A percentile compares a stretch with the other conserved stretches of the same genome.
Conservation (phyloP, 106 monocot genomes). For the Posidonia australis region DNA sequence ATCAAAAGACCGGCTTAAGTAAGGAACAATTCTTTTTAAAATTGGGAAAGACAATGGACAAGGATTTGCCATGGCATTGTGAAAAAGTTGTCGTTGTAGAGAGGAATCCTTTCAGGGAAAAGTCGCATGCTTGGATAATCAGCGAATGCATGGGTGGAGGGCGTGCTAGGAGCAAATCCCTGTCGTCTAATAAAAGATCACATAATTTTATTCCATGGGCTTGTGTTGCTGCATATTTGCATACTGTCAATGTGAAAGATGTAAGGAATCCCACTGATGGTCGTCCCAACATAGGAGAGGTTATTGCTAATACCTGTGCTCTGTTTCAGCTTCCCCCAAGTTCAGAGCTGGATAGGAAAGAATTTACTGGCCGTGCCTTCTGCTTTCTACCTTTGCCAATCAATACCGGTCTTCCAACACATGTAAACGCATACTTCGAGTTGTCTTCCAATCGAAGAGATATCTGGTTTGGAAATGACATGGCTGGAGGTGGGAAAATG, state of each 20-base stretch:
- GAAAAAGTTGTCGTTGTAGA: conserved; percentile 66
- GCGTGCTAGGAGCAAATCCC: conserved; percentile 52
- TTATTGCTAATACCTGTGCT: conserved; percentile 10
- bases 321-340: conserved; percentile 13
- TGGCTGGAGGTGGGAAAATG: conserved; percentile 86
- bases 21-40: conserved; percentile 69
- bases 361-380: conserved; percentile 72
- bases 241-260: conserved; percentile 32
- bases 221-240: conserved; percentile 74
- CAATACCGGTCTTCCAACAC: conserved; percentile 65
- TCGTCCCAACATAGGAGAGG: conserved; percentile 11
- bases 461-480: conserved; percentile 98
- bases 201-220: conserved; percentile 94
- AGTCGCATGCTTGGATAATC: conserved; percentile 58
- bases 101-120: conserved; percentile 24
- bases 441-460: conserved; percentile 95
- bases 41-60: conserved; percentile 59
- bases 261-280: conserved; percentile 19
- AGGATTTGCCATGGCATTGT: conserved; percentile 76
- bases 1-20: conserved; percentile 38
- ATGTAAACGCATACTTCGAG: conserved; percentile 97
- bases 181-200: conserved; percentile 32
- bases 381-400: conserved; percentile 94
- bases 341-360: conserved; percentile 25
- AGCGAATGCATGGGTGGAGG: conserved; percentile 91